Base-by-base conservation (phyloP, 257 asterid genomes). In the Nyctanthes arbortristis region DNA sequence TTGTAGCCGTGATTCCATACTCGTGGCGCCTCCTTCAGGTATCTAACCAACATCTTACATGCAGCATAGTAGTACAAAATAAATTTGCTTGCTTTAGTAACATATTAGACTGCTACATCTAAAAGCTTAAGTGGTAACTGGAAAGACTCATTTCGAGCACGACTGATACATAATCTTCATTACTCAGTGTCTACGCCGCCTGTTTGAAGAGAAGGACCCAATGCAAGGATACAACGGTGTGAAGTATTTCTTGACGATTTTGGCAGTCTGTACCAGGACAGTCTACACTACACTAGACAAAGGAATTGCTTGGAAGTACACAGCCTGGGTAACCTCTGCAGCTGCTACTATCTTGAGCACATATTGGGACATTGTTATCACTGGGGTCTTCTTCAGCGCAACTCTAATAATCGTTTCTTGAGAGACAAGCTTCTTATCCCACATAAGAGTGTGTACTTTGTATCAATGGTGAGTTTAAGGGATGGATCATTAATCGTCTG, bases 391-490 rank as follows among this genome's bases (percentile, higher is more conserved):
- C 69, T 88, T 16, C 85, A 76, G 16, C n/a, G 71, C 0, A 70
- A 75, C 37, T 82, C 92, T 0, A 80, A 73, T 77, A 85, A 88
- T 60, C 65, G 72, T 49, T 83, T 80, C 77, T 75, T 88, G 75
- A 85, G 95, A 77, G 95, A 88, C 72, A 82, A 88, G 70, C 84
- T 88, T 7, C 85, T 88, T 22, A 29, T 88, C 12, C 84, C 88
- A 9, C 70, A 80, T 75, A 82, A 66, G 52, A 68, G 31, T 57
- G 89, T 78, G 18, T 88, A 86, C 78, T 86, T 66, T 56, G 37
- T 59, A n/a, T 92, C 96, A 63, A 84, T 88, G 60, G 96, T 86
- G 65, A 82, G 84, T 63, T 11, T 24, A 12, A n/a, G 55, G 25
- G 49, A 31, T 18, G 40, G 20, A 35, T 35, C 40, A 13, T 35